Conservation (phyloP, 495 filamentous ascomycete species). For the Hypoxylon subgilvum region DNA sequence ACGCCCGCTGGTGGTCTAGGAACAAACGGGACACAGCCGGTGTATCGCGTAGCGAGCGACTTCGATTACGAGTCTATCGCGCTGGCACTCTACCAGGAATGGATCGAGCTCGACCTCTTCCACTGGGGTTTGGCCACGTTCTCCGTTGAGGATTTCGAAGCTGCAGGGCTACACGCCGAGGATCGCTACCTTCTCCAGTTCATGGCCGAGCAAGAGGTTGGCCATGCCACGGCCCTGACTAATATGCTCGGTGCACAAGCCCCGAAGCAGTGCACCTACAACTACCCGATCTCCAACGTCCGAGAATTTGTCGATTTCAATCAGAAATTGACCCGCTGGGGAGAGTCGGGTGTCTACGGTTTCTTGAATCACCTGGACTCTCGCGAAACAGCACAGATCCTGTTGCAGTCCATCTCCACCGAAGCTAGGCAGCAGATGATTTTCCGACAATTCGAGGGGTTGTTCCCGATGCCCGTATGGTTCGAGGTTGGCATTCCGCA, state of each 20-base stretch:
- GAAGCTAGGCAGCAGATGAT: constrained; percentile 88
- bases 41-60: constrained; percentile 73
- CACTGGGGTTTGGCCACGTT: constrained; percentile 77
- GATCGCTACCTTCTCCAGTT: constrained; percentile 77
- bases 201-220: constrained; percentile 86
- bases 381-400: constrained; percentile 72
- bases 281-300: constrained; percentile 81
- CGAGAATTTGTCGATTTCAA: constrained; percentile 84
- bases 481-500: constrained; percentile 83
- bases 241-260: constrained; percentile 82
- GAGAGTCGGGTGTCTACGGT: constrained; percentile 83
- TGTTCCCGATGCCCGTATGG: constrained; percentile 87
- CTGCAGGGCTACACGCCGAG: constrained; percentile 68
- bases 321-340: constrained; percentile 83
- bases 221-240: constrained; percentile 77
- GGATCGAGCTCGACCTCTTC: constrained; percentile 88
- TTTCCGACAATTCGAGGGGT: constrained; percentile 84
- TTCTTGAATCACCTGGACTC: constrained; percentile 83
- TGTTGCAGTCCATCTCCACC: constrained; percentile 78
- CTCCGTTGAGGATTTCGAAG: constrained; percentile 70
- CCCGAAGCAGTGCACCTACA: constrained; percentile 77
- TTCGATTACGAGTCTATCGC: constrained; percentile 77
- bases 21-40: constrained; percentile 76
- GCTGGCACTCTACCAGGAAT: constrained; percentile 80
- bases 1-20: constrained; percentile 76